Evolutionary conservation across 352 stramenopile genomes (phyloP).

Genomic region (Blastocystis sp.): DNA sequence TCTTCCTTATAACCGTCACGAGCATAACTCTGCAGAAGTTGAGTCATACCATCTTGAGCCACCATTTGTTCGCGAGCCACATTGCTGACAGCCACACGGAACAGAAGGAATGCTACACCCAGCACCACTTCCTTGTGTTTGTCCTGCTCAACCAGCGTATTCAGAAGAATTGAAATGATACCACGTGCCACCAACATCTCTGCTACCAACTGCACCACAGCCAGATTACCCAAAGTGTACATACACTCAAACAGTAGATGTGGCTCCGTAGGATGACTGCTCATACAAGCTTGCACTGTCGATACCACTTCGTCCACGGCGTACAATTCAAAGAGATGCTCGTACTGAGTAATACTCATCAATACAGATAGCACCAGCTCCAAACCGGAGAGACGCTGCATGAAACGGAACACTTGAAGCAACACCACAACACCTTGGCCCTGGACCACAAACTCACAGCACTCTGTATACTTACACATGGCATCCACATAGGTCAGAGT

Average conservation of each 20-base stretch:
- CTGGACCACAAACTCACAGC: slow-evolving; percentile 50
- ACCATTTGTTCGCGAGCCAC: slow-evolving; percentile 56
- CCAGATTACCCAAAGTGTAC: slow-evolving; percentile 38
- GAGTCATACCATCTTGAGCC: background rate
- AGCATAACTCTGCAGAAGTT: background rate
- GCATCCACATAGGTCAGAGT: slow-evolving; percentile 28
- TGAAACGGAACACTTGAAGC: slow-evolving; percentile 56
- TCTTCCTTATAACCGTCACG: background rate
- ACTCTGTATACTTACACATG: slow-evolving; percentile 61
- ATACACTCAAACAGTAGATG: slow-evolving; percentile 49
- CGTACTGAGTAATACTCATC: slow-evolving; percentile 59
- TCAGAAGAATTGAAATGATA: background rate
- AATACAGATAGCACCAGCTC: slow-evolving; percentile 30
- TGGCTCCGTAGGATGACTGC: slow-evolving; percentile 9
- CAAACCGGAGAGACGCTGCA: background rate
- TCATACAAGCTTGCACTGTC: slow-evolving; percentile 16
- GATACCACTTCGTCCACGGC: slow-evolving; percentile 59
- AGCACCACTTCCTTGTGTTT: background rate
- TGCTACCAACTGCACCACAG: background rate
- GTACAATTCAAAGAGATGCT: slow-evolving; percentile 25
- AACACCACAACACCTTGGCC: slow-evolving; percentile 14
- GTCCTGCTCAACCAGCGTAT: background rate
- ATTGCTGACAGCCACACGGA: background rate
- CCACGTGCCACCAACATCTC: slow-evolving; percentile 62
- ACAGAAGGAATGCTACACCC: background rate